Conservation (phyloP, 2,329 filamentous ascomycete genomes). For the Pestalotiopsis sp. region DNA sequence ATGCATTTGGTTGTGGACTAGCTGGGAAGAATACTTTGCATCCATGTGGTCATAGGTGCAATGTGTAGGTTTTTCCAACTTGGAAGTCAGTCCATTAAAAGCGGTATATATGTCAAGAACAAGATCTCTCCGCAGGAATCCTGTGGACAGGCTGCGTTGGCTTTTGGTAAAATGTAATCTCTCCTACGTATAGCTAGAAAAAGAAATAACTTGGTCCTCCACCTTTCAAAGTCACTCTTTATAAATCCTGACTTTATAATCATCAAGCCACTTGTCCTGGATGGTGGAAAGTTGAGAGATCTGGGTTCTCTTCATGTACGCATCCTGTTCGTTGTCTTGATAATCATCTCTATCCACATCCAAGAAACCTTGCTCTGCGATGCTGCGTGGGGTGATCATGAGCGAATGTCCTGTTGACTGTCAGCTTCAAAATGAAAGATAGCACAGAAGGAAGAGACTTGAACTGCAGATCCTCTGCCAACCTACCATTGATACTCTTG, state of each 20-base stretch:
- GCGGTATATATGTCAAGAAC: no score
- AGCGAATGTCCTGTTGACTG: conserved; percentile 36
- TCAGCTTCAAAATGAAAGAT: neutral
- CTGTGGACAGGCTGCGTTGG: no score
- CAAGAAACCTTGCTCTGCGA: conserved; percentile 42
- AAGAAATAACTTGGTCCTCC: neutral
- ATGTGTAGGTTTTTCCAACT: no score
- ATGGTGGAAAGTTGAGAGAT: conserved; percentile 43
- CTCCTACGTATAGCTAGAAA: no score
- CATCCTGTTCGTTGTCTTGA: conserved; percentile 32
- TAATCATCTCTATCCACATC: conserved; percentile 43
- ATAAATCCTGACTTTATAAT: conserved; percentile 37
- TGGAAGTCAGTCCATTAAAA: no score
- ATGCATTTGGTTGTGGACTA: no score
- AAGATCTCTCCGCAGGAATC: no score
- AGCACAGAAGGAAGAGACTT: no score
- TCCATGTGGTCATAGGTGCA: no score
- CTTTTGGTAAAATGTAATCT: no score
- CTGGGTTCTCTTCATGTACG: conserved; percentile 41
- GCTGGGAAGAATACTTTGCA: no score
- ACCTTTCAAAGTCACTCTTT: conserved; percentile 25
- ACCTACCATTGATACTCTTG: conserved; percentile 32
- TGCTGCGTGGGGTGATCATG: conserved; percentile 40
- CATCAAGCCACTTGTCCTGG: conserved; percentile 42
- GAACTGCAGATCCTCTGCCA: neutral